Evolutionary conservation across 345 rosid genomes (phyloP), one percentile per base, ranked within the genome.

Genomic region (Lumnitzera racemosa): DNA sequence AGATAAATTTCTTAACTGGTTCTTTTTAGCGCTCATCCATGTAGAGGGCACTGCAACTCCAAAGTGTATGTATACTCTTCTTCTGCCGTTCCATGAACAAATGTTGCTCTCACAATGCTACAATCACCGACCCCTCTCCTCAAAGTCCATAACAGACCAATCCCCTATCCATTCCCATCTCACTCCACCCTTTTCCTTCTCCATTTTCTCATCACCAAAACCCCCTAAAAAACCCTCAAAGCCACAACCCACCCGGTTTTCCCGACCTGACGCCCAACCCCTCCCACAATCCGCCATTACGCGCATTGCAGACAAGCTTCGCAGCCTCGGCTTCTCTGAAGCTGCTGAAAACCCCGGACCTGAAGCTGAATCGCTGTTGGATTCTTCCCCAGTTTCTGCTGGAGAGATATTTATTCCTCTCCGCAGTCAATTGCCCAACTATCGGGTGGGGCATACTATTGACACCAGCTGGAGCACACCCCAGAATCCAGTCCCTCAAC

Each of bases 391-490:
- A 8, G 31, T 47, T 11, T 56, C 79, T 0, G 78, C 87, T 4
- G 98, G 96, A 25, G 91, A 92, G 74, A 89, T 89, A 54, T 92
- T 92, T 70, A 71, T 89, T 57, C 94, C 96, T 47, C 54, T 87
- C 55, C 96, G 96, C 2, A 27, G 63, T 13, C 81, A 74, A 59
- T 65, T 92, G 49, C 84, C 96, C 36, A 81, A 79, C 69, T 55
- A 74, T 70, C 81, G 96, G 48, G 91, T 92, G 60, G 98, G 98
- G 2, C 94, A 92, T 68, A 89, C 94, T n/a, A 67, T 92, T 17
- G 98, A 92, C 70, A 61, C 88, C 31, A 92, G 94, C 88, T 92
- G 98, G 98, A 85, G 89, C 77, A 78, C 91, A 25, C 96, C 98
- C 5, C 84, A 85, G 70, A 85, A 80, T 54, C 96, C 98, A 1